Conservation (phyloP, 1,284 basidiomycete species). For the Melampsora larici-populina region DNA sequence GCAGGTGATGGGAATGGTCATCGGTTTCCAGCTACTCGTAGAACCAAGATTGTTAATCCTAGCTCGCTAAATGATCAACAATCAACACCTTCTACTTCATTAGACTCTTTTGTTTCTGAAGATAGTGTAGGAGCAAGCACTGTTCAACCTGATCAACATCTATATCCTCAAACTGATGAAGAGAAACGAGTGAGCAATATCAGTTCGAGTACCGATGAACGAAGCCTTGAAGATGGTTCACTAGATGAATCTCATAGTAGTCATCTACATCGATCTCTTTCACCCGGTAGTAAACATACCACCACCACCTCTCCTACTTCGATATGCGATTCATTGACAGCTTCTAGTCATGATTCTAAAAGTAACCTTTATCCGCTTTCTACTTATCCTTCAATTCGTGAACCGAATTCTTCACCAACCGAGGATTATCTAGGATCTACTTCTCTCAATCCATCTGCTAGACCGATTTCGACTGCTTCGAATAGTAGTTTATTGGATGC, state of each 20-base stretch:
- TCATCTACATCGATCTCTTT: background rate
- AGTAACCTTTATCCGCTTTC: background rate
- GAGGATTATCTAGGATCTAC: background rate
- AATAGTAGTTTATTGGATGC: constrained; percentile 36
- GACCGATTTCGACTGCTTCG: constrained; percentile 19
- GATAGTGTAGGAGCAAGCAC: too few relatives aligned
- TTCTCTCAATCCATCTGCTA: constrained; percentile 13
- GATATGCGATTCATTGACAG: background rate
- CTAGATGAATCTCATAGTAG: too few relatives aligned
- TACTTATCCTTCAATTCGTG: background rate
- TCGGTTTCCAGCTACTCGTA: constrained; percentile 61
- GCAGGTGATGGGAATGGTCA: constrained; percentile 73
- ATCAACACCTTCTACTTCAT: too few relatives aligned
- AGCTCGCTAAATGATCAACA: too few relatives aligned
- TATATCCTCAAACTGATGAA: too few relatives aligned
- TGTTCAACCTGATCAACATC: too few relatives aligned
- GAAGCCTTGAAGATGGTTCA: too few relatives aligned
- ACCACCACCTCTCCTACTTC: background rate
- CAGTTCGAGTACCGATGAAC: too few relatives aligned
- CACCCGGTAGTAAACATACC: background rate
- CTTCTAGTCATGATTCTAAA: background rate
- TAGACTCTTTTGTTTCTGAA: too few relatives aligned
- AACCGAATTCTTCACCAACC: background rate
- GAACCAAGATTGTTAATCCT: background rate
- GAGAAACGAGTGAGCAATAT: too few relatives aligned